A percentile compares a stretch with the other conserved stretches of the same genome.
Evolutionary conservation across 2,329 filamentous ascomycete species (phyloP).

Genomic region (Exophiala calicioides): DNA sequence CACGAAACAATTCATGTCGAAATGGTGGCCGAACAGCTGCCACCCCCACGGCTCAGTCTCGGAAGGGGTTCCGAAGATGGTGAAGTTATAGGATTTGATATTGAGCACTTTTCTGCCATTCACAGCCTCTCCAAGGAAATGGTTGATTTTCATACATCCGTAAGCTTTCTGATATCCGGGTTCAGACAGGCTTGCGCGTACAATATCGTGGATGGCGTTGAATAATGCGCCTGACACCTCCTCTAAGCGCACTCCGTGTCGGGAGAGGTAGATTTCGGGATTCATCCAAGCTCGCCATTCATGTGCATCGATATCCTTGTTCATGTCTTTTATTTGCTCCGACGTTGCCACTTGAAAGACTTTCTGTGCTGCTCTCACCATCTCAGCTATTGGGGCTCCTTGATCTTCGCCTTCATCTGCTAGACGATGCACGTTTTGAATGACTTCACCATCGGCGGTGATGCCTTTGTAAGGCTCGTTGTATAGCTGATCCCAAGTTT

Average conservation of each 20-base stretch:
- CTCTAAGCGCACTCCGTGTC: constrained; percentile 9
- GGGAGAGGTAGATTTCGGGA: constrained; percentile 6
- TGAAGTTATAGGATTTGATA: constrained; percentile 4
- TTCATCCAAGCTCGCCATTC: constrained; percentile 14
- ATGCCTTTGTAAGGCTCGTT: constrained; percentile 5
- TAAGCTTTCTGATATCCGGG: not conserved
- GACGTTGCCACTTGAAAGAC: not conserved
- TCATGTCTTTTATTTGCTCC: not conserved
- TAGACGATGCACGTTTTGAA: not conserved
- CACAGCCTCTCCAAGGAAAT: constrained; percentile 6
- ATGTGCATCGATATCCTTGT: not conserved
- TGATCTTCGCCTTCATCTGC: not conserved
- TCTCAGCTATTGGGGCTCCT: not conserved
- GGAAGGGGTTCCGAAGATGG: constrained; percentile 10
- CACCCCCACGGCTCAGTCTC: constrained; percentile 15
- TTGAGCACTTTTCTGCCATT: not conserved
- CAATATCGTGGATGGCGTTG: not conserved
- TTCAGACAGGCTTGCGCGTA: not conserved
- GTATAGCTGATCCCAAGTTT: constrained; percentile 2
- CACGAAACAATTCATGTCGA: constrained; percentile 12
- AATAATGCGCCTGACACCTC: not conserved
- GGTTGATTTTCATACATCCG: constrained; percentile 3
- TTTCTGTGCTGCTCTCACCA: constrained; percentile 4
- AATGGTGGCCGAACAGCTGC: constrained; percentile 18
- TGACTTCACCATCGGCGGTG: not conserved